A percentile compares a stretch with the other conserved stretches of the same genome.
phyloP scores from a whole-genome alignment of 2,329 filamentous ascomycete genomes.

The Exutisphaerella laricina region DNA sequence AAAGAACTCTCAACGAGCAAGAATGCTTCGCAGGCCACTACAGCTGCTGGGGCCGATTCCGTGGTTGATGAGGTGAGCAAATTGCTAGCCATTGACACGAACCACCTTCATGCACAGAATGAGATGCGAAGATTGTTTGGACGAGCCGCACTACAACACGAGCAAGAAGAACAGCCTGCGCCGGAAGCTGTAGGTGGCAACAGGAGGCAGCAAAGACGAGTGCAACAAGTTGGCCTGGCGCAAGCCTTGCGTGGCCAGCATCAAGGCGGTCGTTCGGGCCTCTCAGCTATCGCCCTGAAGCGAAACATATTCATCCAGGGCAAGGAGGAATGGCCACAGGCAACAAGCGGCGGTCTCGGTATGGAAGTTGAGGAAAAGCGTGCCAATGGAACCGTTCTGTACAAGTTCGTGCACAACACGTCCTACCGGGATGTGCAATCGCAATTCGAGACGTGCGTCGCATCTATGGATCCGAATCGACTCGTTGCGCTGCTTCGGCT shows the following conservation, averaged over 20 bases:
- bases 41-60: slow-evolving; percentile 29
- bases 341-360: slow-evolving; percentile 71
- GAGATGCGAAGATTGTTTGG: slow-evolving; percentile 82
- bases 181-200: slow-evolving; percentile 26
- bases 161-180: slow-evolving; percentile 44
- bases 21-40: slow-evolving; percentile 19
- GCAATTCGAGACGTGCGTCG: slow-evolving; percentile 73
- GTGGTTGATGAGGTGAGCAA: slow-evolving; percentile 46
- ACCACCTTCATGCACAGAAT: slow-evolving; percentile 76
- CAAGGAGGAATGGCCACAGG: slow-evolving; percentile 79
- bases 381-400: slow-evolving; percentile 60
- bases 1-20: slow-evolving; percentile 48
- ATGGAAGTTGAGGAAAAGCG: slow-evolving; percentile 65
- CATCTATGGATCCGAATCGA: slow-evolving; percentile 74
- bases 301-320: slow-evolving; percentile 81
- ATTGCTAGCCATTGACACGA: slow-evolving; percentile 58
- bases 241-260: slow-evolving; percentile 49
- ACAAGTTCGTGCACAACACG: slow-evolving; percentile 68
- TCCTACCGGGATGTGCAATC: slow-evolving; percentile 69
- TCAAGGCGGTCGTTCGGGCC: slow-evolving; percentile 53
- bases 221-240: slow-evolving; percentile 53
- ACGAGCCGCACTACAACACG: slow-evolving; percentile 55
- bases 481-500: slow-evolving; percentile 69
- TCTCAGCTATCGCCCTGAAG: slow-evolving; percentile 65
- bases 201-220: slow-evolving; percentile 31